A percentile compares a stretch with the other conserved stretches of the same genome.
These are phyloP conservation scores for Iris macrosiphon DNA, from an alignment of 106 monocot genomes.

Conservation along the genomic window DNA sequence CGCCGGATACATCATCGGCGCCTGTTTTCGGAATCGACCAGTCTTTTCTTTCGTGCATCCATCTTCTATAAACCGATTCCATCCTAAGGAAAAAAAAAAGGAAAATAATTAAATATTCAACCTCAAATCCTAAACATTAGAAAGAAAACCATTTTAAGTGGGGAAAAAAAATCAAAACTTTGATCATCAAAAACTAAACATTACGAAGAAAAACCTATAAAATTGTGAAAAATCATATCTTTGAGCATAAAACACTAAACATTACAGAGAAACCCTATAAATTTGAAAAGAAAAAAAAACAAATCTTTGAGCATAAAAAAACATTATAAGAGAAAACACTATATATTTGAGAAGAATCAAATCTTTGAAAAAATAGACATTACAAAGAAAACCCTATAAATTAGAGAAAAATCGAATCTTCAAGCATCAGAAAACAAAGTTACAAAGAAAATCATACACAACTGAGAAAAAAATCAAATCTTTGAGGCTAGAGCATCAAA, in stretches of 20 bases:
- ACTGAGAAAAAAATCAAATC: background rate
- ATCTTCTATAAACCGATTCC: constrained; percentile 53
- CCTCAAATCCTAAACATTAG: background rate
- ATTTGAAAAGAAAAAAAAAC: too few species aligned
- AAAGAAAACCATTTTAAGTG: too few species aligned
- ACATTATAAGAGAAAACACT: too few species aligned
- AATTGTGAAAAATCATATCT: too few species aligned
- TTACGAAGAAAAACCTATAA: too few species aligned
- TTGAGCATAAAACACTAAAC: too few species aligned
- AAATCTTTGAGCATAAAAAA: too few species aligned
- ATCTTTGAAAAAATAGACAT: too few species aligned
- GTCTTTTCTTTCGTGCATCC: constrained; percentile 36
- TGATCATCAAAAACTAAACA: background rate
- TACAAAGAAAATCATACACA: background rate
- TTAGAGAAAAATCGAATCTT: background rate
- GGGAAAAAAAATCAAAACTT: background rate
- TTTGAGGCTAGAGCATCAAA: background rate
- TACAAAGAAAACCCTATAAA: background rate
- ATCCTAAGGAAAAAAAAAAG: constrained; percentile 19
- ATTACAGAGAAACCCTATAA: too few species aligned
- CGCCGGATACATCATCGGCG: background rate
- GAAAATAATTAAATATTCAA: background rate
- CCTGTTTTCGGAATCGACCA: background rate
- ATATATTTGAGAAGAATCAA: too few species aligned
- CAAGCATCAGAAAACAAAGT: background rate